A percentile compares a stretch with the other conserved stretches of the same genome.
Conservation (phyloP, 257 asterid genomes). For the Capsicum pubescens region DNA sequence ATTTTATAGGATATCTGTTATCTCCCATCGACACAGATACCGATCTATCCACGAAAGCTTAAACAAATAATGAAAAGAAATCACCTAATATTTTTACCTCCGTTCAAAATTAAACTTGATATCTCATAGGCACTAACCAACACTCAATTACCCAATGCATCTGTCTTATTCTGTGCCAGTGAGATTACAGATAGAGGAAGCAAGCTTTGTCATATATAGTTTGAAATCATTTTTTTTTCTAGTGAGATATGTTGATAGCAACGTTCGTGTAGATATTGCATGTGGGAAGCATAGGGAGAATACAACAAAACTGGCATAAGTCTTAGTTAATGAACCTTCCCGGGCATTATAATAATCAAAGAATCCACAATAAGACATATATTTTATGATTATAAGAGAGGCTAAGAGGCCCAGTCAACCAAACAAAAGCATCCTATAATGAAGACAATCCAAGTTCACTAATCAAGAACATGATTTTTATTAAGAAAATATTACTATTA, state of each 20-base stretch:
- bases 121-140: neutral
- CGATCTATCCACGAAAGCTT: neutral
- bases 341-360: slow-evolving; percentile 31
- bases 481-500: slow-evolving; percentile 33
- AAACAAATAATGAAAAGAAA: too few relatives aligned
- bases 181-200: slow-evolving; percentile 6
- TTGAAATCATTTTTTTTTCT: neutral
- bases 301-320: slow-evolving; percentile 41
- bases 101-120: neutral
- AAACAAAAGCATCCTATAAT: slow-evolving; percentile 30
- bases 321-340: slow-evolving; percentile 41
- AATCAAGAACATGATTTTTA: slow-evolving; percentile 49
- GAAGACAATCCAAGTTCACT: slow-evolving; percentile 29
- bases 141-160: neutral
- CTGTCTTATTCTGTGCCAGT: slow-evolving; percentile 22
- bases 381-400: slow-evolving; percentile 37
- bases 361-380: slow-evolving; percentile 45
- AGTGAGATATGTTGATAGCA: slow-evolving; percentile 15
- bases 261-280: slow-evolving; percentile 39
- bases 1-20: neutral
- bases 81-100: too few relatives aligned
- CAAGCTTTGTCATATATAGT: neutral
- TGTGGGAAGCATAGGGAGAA: slow-evolving; percentile 54
- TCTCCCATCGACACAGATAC: neutral
- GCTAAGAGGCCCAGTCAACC: slow-evolving; percentile 44